Percentiles rank a stretch among this genome's conserved stretches.
phyloP scores from a whole-genome alignment of 2,329 filamentous ascomycete species.

The Trichoderma endophyticum region DNA sequence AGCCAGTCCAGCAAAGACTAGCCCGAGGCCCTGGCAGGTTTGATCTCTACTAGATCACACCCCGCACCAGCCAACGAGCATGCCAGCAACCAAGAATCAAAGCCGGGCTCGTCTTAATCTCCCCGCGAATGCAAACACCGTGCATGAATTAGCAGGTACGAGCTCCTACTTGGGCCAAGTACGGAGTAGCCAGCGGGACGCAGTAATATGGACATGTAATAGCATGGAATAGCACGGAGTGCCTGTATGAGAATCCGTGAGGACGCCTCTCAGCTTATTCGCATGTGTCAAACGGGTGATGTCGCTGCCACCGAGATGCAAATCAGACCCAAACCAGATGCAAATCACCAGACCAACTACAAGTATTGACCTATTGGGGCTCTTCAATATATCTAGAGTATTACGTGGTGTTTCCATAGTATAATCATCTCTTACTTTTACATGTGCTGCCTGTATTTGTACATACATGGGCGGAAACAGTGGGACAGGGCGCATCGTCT shows the following conservation, averaged over 20 bases:
- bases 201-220: not conserved
- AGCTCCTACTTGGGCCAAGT: not conserved
- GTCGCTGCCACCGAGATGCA: not conserved
- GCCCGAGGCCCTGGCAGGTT: not conserved
- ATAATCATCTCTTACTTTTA: not conserved
- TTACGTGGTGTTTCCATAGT: not conserved
- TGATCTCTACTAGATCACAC: not conserved
- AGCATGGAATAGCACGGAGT: not conserved
- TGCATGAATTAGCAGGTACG: not conserved
- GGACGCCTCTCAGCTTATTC: conserved; percentile 15
- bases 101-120: not conserved
- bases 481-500: conserved; percentile 8
- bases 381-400: not conserved
- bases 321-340: not conserved
- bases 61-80: conserved; percentile 4
- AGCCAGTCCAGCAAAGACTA: not conserved
- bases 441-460: not conserved
- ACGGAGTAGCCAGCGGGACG: not conserved
- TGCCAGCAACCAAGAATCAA: not conserved
- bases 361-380: not conserved
- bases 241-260: not conserved
- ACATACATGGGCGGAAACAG: not conserved
- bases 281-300: not conserved
- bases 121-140: not conserved
- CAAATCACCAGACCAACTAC: not conserved